Evolutionary conservation across 148 eudicot genomes (phyloP).

Genomic region (Cornus suecica): DNA sequence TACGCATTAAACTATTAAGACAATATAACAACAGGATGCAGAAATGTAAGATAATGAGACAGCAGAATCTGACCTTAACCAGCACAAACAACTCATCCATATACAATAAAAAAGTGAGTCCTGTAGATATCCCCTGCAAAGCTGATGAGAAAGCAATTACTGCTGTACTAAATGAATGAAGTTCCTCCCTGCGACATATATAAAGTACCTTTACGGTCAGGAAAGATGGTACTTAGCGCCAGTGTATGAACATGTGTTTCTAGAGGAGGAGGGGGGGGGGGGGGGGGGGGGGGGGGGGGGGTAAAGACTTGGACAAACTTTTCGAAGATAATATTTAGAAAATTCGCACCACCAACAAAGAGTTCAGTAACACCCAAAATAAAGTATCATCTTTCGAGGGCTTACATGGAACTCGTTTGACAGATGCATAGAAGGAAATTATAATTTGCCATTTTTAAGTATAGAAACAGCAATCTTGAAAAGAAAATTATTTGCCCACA

Average conservation of each 20-base stretch:
- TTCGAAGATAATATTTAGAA: background rate
- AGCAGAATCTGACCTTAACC: conserved; percentile 48
- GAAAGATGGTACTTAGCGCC: background rate
- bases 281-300: background rate
- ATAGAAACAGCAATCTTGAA: background rate
- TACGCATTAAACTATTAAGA: background rate
- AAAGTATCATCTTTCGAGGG: background rate
- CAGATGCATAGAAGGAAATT: background rate
- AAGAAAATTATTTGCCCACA: no score
- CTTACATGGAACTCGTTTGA: background rate
- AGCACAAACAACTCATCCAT: conserved; percentile 66
- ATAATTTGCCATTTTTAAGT: background rate
- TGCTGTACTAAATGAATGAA: conserved; percentile 53
- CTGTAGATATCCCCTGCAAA: conserved; percentile 43
- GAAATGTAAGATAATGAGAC: background rate
- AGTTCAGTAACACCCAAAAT: background rate
- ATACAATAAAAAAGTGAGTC: conserved; percentile 45
- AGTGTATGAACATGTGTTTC: background rate
- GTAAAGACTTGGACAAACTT: conserved; percentile 3
- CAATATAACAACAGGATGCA: background rate
- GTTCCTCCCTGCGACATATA: conserved; percentile 61
- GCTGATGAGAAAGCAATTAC: conserved; percentile 50
- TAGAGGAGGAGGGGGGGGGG: background rate
- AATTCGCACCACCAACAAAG: conserved; percentile 1
- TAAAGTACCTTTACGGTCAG: conserved; percentile 6